Percentiles rank a stretch among this genome's conserved stretches.
Conservation (phyloP, 1,284 basidiomycete species). For the Pseudozyma pruni region DNA sequence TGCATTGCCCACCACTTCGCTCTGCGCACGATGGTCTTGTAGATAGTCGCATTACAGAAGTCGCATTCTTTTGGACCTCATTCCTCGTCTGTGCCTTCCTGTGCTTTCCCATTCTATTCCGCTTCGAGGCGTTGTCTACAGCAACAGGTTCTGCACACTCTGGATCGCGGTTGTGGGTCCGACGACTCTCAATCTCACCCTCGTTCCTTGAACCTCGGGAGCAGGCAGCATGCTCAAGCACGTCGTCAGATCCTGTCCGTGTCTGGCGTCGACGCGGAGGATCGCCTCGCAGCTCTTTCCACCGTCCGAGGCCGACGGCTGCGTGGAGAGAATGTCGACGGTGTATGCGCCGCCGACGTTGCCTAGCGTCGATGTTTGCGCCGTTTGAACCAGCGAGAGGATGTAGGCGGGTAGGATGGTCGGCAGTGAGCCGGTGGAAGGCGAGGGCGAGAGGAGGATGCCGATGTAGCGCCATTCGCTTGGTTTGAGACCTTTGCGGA, state of each 20-base stretch:
- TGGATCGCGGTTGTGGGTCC: conserved; percentile 36
- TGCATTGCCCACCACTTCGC: background rate
- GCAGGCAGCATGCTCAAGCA: conserved; percentile 24
- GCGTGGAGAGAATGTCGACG: conserved; percentile 49
- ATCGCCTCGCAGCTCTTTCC: conserved; percentile 17
- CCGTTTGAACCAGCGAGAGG: conserved; percentile 21
- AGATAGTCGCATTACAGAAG: background rate
- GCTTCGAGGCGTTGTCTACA: background rate
- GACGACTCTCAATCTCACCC: conserved; percentile 19
- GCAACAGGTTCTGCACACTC: conserved; percentile 13
- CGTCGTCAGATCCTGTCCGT: conserved; percentile 27
- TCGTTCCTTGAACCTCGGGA: conserved; percentile 1
- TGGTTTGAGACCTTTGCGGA: conserved; percentile 37
- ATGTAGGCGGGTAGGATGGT: conserved; percentile 21
- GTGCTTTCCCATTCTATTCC: background rate
- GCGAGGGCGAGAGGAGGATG: conserved; percentile 11
- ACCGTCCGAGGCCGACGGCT: background rate
- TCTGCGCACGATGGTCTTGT: background rate
- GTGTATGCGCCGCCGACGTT: conserved; percentile 37
- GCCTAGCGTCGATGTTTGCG: conserved; percentile 39
- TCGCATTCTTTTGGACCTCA: background rate
- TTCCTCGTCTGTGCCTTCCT: background rate
- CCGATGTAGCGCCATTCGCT: conserved; percentile 36
- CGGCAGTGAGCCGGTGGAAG: background rate
- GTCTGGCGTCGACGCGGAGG: conserved; percentile 16